Evolutionary conservation across 306 rosid genomes (phyloP).

Genomic region (Prunus dulcis): DNA sequence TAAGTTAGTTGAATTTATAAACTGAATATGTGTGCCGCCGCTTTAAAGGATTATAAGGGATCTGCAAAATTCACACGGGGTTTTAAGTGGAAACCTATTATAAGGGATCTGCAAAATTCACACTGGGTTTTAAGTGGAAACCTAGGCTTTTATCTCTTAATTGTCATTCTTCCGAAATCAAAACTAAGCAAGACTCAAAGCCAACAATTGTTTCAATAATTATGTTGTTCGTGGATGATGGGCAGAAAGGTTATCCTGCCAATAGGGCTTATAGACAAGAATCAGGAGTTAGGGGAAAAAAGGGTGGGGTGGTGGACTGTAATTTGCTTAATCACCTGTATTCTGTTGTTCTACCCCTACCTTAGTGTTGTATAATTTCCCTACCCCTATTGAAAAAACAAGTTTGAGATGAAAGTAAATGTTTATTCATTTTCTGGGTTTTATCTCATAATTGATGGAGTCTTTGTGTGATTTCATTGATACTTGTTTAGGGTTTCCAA

Average conservation of each 20-base stretch:
- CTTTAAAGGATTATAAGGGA: neutral
- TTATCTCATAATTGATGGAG: neutral
- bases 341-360: neutral
- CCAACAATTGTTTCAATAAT: neutral
- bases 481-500: constrained; percentile 65
- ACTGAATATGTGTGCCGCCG: neutral
- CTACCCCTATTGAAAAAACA: neutral
- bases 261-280: neutral
- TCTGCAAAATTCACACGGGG: neutral
- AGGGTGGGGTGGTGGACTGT: neutral
- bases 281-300: neutral
- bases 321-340: neutral
- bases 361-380: neutral
- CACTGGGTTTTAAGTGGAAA: neutral
- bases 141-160: neutral
- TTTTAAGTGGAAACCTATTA: neutral
- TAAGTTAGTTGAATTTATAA: neutral
- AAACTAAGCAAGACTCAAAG: neutral
- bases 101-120: neutral
- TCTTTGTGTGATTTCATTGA: constrained; percentile 9
- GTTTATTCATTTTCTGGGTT: neutral
- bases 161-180: neutral
- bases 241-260: neutral
- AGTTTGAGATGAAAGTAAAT: neutral
- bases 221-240: neutral